These are phyloP conservation scores for Cercospora canescens DNA, from an alignment of 2,329 filamentous ascomycete genomes.

Conservation along the genomic window DNA sequence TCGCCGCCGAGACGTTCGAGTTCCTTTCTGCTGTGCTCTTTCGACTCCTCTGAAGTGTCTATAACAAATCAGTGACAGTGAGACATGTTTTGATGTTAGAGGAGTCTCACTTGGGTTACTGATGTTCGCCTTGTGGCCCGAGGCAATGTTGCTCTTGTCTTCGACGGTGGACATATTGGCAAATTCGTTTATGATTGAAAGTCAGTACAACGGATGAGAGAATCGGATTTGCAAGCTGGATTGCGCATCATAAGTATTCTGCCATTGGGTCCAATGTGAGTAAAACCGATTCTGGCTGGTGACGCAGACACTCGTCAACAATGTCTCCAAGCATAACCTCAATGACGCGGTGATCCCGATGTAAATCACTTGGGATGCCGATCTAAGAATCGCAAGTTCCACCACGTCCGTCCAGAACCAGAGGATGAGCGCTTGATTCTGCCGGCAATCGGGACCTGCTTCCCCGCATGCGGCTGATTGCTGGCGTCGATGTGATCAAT, in stretches of 20 bases:
- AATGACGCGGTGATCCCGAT: not conserved
- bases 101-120: conserved; percentile 55
- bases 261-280: not conserved
- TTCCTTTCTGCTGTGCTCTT: conserved; percentile 56
- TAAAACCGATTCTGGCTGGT: not conserved
- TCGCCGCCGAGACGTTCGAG: conserved; percentile 50
- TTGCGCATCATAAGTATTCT: no score
- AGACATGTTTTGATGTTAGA: no score
- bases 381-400: not conserved
- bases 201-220: no score
- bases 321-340: not conserved
- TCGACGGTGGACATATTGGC: conserved; percentile 18
- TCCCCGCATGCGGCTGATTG: not conserved
- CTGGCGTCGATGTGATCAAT: not conserved
- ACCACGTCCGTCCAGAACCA: not conserved
- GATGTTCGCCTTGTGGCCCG: conserved; percentile 61
- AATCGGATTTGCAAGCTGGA: no score
- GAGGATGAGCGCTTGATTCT: not conserved
- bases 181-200: no score
- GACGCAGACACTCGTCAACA: not conserved
- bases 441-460: not conserved
- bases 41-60: conserved; percentile 56
- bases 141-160: conserved; percentile 44
- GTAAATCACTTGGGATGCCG: not conserved
- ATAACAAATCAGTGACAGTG: not conserved